Conservation (phyloP, 768 basidiomycete genomes). For the Naganishia randhawae region DNA sequence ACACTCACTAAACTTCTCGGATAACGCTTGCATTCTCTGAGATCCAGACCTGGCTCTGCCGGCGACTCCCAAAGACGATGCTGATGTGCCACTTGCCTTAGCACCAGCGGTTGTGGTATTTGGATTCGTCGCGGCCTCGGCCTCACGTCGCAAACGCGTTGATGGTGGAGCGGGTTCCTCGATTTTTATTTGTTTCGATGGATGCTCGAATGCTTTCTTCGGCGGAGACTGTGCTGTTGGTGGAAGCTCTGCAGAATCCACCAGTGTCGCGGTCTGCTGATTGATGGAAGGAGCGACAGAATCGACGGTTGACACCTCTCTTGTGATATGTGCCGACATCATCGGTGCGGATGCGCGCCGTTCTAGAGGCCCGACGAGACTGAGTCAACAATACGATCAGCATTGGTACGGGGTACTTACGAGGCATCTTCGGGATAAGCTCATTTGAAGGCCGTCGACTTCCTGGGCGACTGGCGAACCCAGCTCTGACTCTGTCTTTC, state of each 20-base stretch:
- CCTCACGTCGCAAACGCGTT: not conserved
- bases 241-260: slow-evolving; percentile 11
- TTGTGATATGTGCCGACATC: not conserved
- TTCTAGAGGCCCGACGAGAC: not conserved
- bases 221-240: slow-evolving; percentile 3
- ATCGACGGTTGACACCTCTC: slow-evolving; percentile 21
- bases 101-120: not conserved
- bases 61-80: not conserved
- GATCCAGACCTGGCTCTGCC: slow-evolving; percentile 35
- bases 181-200: slow-evolving; percentile 22
- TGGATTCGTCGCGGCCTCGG: not conserved
- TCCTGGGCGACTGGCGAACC: slow-evolving; percentile 30
- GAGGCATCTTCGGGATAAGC: slow-evolving; percentile 21
- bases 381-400: not conserved
- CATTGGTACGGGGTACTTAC: not conserved
- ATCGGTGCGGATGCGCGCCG: slow-evolving; percentile 12
- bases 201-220: slow-evolving; percentile 14
- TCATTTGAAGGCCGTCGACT: slow-evolving; percentile 38
- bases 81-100: not conserved
- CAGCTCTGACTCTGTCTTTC: slow-evolving; percentile 16
- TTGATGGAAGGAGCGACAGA: slow-evolving; percentile 11
- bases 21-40: slow-evolving; percentile 45
- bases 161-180: slow-evolving; percentile 7
- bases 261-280: slow-evolving; percentile 9
- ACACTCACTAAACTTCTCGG: slow-evolving; percentile 50